Percentiles rank a stretch among this genome's conserved stretches.
Conservation (phyloP, 202 grass and related monocot species). For the Bolboschoenoplectus hybrid region DNA sequence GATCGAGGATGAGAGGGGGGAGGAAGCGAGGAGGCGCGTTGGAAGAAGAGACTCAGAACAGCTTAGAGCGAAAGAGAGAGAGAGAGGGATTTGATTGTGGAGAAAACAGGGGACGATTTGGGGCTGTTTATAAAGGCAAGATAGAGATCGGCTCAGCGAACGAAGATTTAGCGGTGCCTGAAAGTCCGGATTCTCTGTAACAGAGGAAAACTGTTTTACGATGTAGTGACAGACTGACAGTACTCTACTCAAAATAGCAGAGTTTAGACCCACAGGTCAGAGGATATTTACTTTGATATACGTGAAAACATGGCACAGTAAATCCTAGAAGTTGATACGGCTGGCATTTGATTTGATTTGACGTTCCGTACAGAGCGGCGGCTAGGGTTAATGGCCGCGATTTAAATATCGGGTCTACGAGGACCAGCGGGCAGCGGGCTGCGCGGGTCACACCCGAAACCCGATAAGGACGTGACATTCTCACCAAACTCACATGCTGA, state of each 20-base stretch:
- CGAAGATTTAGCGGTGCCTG: neutral
- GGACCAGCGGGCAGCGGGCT: neutral
- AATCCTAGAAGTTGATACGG: neutral
- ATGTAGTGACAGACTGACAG: neutral
- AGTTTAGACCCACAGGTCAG: neutral
- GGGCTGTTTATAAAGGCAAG: slow-evolving; percentile 29
- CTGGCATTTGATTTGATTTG: neutral
- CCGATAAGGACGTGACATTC: neutral
- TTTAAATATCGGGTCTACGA: neutral
- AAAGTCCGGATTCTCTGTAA: neutral
- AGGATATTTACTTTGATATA: neutral
- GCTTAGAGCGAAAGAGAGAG: neutral
- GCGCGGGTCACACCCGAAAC: neutral
- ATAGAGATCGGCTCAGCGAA: neutral
- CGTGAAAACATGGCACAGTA: neutral
- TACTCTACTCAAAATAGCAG: too few species aligned
- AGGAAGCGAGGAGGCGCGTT: neutral
- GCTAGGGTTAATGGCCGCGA: slow-evolving; percentile 6
- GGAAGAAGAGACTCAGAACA: neutral
- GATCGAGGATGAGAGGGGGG: slow-evolving; percentile 39
- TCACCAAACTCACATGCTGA: neutral
- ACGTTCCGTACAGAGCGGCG: neutral
- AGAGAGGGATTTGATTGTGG: neutral
- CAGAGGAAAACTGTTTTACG: neutral
- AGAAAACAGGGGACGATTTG: neutral